phyloP scores from a whole-genome alignment of 179 eudicot genomes.

The Vitellaria paradoxa region DNA sequence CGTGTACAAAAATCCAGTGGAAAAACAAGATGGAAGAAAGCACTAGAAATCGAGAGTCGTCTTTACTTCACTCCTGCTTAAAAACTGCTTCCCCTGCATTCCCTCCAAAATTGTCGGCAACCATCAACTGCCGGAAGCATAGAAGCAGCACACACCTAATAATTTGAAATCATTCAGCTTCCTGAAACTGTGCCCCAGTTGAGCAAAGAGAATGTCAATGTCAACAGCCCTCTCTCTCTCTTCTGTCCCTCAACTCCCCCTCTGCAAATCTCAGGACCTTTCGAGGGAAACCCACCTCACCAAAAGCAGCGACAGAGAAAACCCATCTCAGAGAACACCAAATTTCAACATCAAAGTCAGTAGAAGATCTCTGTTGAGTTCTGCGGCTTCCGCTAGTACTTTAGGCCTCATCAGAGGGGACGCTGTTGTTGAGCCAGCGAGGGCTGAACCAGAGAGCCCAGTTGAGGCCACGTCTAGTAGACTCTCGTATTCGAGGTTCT shows the following conservation, averaged over 20 bases:
- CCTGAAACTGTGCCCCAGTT: background rate
- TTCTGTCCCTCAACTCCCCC: constrained; percentile 31
- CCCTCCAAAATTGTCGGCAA: constrained; percentile 22
- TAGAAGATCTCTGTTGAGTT: constrained; percentile 43
- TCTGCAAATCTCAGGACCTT: constrained; percentile 43
- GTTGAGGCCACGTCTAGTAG: constrained; percentile 47
- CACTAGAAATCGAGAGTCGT: constrained; percentile 13
- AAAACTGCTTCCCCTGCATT: background rate
- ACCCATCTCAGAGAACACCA: constrained; percentile 22
- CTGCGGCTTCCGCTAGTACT: constrained; percentile 10
- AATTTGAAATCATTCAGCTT: background rate
- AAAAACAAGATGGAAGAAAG: background rate
- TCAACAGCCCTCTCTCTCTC: constrained; percentile 41
- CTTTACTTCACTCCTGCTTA: constrained; percentile 14
- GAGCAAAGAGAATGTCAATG: constrained; percentile 14
- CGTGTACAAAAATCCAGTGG: background rate
- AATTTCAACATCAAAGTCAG: constrained; percentile 23
- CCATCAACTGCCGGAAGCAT: constrained; percentile 1
- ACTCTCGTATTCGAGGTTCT: constrained; percentile 72
- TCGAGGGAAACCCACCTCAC: constrained; percentile 36
- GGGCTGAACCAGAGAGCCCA: constrained; percentile 55
- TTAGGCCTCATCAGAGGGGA: constrained; percentile 38
- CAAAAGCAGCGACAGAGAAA: constrained; percentile 22
- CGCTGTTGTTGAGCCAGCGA: constrained; percentile 28
- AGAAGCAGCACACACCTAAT: background rate